A percentile compares a stretch with the other conserved stretches of the same genome.
Conservation (phyloP, 2,329 filamentous ascomycete species). For the Chrysosporium queenslandicum region DNA sequence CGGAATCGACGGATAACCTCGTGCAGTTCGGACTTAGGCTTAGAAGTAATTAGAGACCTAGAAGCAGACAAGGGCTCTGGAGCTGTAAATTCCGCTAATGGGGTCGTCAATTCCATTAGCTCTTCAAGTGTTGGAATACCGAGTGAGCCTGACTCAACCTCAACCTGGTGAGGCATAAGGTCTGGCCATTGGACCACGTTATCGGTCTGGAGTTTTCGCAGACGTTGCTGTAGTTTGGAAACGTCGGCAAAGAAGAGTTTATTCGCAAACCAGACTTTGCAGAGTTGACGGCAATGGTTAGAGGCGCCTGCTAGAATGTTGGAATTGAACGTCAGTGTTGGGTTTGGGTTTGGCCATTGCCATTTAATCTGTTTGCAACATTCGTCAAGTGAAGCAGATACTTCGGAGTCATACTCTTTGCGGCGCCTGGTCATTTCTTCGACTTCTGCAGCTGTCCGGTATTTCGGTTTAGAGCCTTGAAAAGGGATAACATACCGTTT, state of each 20-base stretch:
- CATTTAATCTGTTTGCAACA: not conserved
- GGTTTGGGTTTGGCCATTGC: not conserved
- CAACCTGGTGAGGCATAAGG: not conserved
- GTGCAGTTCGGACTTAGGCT: not conserved
- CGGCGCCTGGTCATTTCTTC: not conserved
- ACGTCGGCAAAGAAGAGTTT: conserved; percentile 1
- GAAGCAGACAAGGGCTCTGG: not conserved
- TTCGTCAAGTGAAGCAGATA: not conserved
- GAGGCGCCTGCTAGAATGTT: not conserved
- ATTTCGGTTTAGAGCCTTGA: not conserved
- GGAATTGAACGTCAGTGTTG: not conserved
- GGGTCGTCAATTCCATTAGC: not conserved
- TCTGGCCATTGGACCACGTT: not conserved
- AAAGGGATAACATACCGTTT: not conserved
- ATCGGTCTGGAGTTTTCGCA: not conserved
- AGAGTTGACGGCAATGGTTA: not conserved
- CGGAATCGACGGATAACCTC: not conserved
- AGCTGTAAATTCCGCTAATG: not conserved
- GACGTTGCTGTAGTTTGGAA: not conserved
- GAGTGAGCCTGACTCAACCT: not conserved
- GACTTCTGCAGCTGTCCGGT: not conserved
- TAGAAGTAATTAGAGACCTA: not conserved
- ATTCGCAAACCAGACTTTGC: not conserved
- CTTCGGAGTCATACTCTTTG: not conserved
- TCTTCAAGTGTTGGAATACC: not conserved